Percentiles rank a stretch among this genome's conserved stretches.
Evolutionary conservation across 2,329 filamentous ascomycete genomes (phyloP).

Genomic region (Clathrospora elynae): DNA sequence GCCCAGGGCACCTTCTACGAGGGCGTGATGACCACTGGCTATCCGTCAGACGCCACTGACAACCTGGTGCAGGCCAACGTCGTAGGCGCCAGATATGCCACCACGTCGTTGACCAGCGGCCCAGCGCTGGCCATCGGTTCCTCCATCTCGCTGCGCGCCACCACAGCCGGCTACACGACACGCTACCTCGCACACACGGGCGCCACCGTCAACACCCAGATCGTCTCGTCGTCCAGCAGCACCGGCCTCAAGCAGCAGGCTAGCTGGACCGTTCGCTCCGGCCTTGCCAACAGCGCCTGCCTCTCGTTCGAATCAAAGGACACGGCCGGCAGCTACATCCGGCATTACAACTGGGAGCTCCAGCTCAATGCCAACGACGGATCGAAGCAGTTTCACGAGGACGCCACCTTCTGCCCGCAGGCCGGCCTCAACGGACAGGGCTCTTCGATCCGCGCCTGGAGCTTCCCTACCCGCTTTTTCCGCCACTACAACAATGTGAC

Average conservation of each 20-base stretch:
- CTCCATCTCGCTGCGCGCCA: constrained; percentile 60
- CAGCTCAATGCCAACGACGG: constrained; percentile 58
- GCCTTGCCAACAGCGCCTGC: constrained; percentile 63
- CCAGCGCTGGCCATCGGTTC: constrained; percentile 55
- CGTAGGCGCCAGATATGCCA: constrained; percentile 62
- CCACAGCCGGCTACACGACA: constrained; percentile 59
- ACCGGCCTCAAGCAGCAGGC: constrained; percentile 58
- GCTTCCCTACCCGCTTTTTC: constrained; percentile 64
- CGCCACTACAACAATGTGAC: constrained; percentile 58
- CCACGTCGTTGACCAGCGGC: constrained; percentile 56
- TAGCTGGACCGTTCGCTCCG: constrained; percentile 63
- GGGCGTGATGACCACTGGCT: constrained; percentile 67
- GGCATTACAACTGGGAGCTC: constrained; percentile 62
- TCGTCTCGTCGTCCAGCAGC: constrained; percentile 59
- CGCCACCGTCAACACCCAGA: constrained; percentile 59
- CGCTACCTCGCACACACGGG: constrained; percentile 62
- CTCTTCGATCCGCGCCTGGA: constrained; percentile 62
- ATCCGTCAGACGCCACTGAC: constrained; percentile 65
- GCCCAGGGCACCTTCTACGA: constrained; percentile 69
- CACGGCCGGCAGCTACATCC: constrained; percentile 62
- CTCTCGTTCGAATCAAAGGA: constrained; percentile 66
- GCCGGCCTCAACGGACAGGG: constrained; percentile 58
- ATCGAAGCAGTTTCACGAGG: constrained; percentile 62
- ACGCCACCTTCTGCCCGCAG: constrained; percentile 67
- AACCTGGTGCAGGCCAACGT: constrained; percentile 64